A percentile compares a stretch with the other conserved stretches of the same genome.
These are phyloP conservation scores for Macaranga tanarius DNA, from an alignment of 441 rosid genomes.

Conservation along the genomic window DNA sequence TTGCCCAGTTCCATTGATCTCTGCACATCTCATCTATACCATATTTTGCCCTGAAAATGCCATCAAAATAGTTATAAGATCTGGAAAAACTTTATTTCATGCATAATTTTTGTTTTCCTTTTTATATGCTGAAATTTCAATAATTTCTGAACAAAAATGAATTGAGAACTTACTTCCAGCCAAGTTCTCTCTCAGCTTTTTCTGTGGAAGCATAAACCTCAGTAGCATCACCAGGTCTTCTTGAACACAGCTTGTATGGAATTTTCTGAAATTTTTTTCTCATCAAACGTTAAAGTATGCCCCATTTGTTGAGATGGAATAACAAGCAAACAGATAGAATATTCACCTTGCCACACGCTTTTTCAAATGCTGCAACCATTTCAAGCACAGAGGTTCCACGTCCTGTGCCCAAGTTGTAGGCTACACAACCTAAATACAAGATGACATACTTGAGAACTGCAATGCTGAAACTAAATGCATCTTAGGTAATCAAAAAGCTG, in stretches of 20 bases:
- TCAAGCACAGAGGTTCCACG: constrained; percentile 87
- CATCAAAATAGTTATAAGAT: constrained; percentile 8
- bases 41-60: constrained; percentile 63
- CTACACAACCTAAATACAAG: constrained; percentile 60
- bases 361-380: constrained; percentile 86
- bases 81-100: neutral
- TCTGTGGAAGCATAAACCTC: constrained; percentile 77
- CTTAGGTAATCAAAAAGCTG: neutral
- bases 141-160: constrained; percentile 30
- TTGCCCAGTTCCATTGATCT: constrained; percentile 96
- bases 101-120: neutral
- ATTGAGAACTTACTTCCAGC: constrained; percentile 62
- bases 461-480: neutral
- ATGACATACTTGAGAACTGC: neutral
- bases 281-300: neutral
- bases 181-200: constrained; percentile 80
- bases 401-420: constrained; percentile 95
- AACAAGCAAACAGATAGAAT: neutral
- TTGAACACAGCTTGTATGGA: constrained; percentile 72
- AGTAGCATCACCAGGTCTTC: constrained; percentile 94
- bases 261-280: constrained; percentile 60
- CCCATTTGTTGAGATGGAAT: neutral
- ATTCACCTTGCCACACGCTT: constrained; percentile 78
- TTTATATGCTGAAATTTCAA: constrained; percentile 10
- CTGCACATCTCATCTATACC: constrained; percentile 87